Conservation (phyloP, 1,284 basidiomycete genomes). For the Heterobasidion irregulare region DNA sequence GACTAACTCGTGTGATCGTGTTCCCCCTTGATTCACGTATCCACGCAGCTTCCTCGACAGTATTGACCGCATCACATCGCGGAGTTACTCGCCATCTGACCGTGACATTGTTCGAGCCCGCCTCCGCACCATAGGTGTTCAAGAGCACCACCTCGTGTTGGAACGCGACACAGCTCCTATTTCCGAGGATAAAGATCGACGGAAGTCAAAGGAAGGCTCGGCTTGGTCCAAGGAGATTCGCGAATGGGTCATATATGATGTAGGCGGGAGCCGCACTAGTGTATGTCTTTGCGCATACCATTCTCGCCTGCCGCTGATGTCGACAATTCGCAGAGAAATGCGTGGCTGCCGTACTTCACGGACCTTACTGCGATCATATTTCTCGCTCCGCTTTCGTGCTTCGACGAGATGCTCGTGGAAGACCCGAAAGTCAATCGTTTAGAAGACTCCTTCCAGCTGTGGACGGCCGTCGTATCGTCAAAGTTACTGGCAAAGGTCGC, state of each 20-base stretch:
- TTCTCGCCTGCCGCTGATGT: not conserved
- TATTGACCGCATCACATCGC: constrained; percentile 42
- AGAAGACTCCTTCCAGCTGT: constrained; percentile 32
- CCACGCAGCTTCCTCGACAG: constrained; percentile 54
- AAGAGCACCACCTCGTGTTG: constrained; percentile 61
- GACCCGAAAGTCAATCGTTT: constrained; percentile 33
- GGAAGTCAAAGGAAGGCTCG: not conserved
- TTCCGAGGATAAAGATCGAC: not conserved
- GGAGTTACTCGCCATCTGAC: constrained; percentile 49
- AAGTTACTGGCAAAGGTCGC: constrained; percentile 24
- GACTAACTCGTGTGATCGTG: too few species aligned
- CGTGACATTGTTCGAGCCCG: constrained; percentile 65
- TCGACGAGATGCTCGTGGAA: constrained; percentile 34
- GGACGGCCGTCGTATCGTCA: constrained; percentile 28
- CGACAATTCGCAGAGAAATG: constrained; percentile 18
- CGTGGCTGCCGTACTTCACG: constrained; percentile 32
- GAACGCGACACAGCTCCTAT: constrained; percentile 39
- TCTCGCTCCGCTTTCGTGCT: constrained; percentile 31
- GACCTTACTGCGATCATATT: constrained; percentile 34
- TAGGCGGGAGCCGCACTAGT: constrained; percentile 61
- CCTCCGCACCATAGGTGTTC: constrained; percentile 62
- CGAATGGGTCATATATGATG: constrained; percentile 67
- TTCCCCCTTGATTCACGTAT: too few species aligned
- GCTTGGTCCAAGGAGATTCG: constrained; percentile 19
- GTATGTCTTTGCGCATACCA: constrained; percentile 26